phyloP scores from a whole-genome alignment of 1,284 basidiomycete species.

The Pyrrhoderma noxium region DNA sequence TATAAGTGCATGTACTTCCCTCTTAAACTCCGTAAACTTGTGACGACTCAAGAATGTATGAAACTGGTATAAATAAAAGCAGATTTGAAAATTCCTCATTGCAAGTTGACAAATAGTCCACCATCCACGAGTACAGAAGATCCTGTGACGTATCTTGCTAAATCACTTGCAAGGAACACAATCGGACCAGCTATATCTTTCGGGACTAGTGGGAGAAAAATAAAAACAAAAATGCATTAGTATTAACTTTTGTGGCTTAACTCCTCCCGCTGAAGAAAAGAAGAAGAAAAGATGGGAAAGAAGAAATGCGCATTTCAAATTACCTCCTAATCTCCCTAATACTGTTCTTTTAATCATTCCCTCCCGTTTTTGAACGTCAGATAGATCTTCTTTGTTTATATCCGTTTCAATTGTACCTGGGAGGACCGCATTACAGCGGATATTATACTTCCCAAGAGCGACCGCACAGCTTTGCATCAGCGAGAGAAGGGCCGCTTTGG shows the following conservation, averaged over 20 bases:
- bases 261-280: too few species aligned
- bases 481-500: conserved; percentile 74
- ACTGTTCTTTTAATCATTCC: conserved; percentile 64
- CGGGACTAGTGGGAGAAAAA: conserved; percentile 37
- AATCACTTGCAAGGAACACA: conserved; percentile 69
- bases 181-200: conserved; percentile 74
- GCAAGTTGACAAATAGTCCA: conserved; percentile 73
- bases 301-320: too few species aligned
- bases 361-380: conserved; percentile 52
- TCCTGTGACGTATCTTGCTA: conserved; percentile 70
- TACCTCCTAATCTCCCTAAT: conserved; percentile 61
- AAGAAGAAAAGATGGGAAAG: too few species aligned
- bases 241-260: too few species aligned
- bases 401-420: conserved; percentile 73
- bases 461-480: conserved; percentile 81
- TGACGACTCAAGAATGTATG: too few species aligned
- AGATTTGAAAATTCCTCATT: conserved; percentile 31
- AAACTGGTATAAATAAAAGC: too few species aligned
- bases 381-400: conserved; percentile 74
- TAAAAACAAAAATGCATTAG: conserved; percentile 13
- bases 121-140: conserved; percentile 70
- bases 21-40: too few species aligned
- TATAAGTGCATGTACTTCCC: too few species aligned
- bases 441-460: conserved; percentile 68
- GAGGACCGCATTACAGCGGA: conserved; percentile 62